Evolutionary conservation across 768 basidiomycete genomes (phyloP).

Genomic region (Hypholoma sublateritium): DNA sequence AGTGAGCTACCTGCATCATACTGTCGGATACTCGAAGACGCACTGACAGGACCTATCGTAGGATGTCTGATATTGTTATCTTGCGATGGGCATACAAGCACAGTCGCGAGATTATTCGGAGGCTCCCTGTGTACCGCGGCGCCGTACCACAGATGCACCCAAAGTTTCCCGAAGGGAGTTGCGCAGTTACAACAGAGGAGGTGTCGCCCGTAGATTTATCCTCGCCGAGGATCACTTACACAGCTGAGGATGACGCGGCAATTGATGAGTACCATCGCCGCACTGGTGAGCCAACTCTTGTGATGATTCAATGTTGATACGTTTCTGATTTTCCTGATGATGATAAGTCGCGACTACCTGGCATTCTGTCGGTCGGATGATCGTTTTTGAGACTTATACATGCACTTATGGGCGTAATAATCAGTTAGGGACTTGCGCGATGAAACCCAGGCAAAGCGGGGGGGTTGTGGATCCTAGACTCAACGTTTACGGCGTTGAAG

Average conservation of each 20-base stretch:
- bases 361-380: conserved; percentile 35
- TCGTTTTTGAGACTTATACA: not conserved
- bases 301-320: not conserved
- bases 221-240: conserved; percentile 33
- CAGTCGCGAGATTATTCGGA: conserved; percentile 12
- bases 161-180: conserved; percentile 25
- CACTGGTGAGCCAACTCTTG: conserved; percentile 21
- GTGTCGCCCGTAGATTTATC: conserved; percentile 25
- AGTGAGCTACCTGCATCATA: not conserved
- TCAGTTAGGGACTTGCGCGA: conserved; percentile 25
- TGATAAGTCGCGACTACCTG: conserved; percentile 34
- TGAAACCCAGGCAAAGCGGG: conserved; percentile 23
- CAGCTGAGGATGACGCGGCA: conserved; percentile 32
- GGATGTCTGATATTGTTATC: not conserved
- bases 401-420: not conserved
- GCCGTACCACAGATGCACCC: conserved; percentile 17
- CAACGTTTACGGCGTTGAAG: conserved; percentile 28
- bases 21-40: not conserved
- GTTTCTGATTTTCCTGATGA: not conserved
- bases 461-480: conserved; percentile 23
- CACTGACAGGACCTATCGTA: not conserved
- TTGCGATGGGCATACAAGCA: conserved; percentile 50
- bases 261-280: conserved; percentile 29
- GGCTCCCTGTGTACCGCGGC: not conserved
- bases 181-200: conserved; percentile 20